Conservation (phyloP, 331 rosid species). For the Prunus yedoensis region DNA sequence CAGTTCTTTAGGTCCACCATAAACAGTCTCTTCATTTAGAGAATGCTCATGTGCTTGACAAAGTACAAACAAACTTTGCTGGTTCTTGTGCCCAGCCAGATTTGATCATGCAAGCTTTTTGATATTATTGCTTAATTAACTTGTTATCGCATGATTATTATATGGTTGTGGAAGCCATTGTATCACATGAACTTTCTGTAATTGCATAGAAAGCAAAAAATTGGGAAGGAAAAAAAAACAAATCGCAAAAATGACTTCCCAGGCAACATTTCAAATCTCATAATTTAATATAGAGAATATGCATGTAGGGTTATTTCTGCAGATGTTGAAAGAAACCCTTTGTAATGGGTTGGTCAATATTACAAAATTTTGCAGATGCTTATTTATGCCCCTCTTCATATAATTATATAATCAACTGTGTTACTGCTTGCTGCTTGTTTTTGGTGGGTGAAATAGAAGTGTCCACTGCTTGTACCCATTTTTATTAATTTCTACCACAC, state of each 20-base stretch:
- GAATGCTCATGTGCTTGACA: neutral
- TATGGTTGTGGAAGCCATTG: neutral
- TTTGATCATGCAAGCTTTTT: neutral
- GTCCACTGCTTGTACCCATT: neutral
- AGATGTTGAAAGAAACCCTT: neutral
- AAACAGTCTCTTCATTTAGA: neutral
- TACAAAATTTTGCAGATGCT: conserved; percentile 4
- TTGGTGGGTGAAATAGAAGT: neutral
- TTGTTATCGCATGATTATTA: neutral
- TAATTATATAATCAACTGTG: neutral
- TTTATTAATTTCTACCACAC: conserved; percentile 9
- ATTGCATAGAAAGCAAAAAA: neutral
- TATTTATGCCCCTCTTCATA: neutral
- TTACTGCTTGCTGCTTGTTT: neutral
- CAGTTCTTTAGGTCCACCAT: neutral
- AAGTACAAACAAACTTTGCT: neutral
- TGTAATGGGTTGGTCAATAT: neutral
- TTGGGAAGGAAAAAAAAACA: neutral
- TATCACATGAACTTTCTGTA: neutral
- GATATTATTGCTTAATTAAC: neutral
- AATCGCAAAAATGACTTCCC: neutral
- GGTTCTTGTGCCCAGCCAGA: neutral
- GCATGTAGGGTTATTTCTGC: neutral
- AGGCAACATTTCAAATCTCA: neutral
- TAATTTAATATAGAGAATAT: neutral